These are phyloP conservation scores for Pichia manshurica DNA, from an alignment of 805 yeast species.

Conservation along the genomic window DNA sequence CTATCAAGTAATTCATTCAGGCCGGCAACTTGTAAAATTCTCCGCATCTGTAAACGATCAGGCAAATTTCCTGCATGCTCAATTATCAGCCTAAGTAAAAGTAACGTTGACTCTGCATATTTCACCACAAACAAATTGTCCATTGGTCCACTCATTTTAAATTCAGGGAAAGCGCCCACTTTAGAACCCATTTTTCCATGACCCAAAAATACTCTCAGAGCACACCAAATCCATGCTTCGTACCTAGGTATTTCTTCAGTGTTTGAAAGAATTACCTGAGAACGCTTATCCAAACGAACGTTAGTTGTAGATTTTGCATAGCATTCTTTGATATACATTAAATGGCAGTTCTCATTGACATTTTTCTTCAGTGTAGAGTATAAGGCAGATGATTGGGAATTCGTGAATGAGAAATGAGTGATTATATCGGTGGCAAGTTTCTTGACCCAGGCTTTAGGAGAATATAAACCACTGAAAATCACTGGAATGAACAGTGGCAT, in stretches of 20 bases:
- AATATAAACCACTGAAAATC: conserved; percentile 69
- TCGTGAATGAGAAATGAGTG: conserved; percentile 45
- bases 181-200: conserved; percentile 85
- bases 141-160: conserved; percentile 46
- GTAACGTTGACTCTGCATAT: conserved; percentile 45
- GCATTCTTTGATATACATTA: conserved; percentile 25
- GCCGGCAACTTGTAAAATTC: conserved; percentile 40
- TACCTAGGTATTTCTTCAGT: conserved; percentile 24
- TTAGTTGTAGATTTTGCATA: conserved; percentile 19
- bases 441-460: conserved; percentile 75
- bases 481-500: conserved; percentile 53
- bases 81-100: conserved; percentile 44
- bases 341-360: conserved; percentile 32
- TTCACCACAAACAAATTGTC: conserved; percentile 58
- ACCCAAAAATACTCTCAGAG: conserved; percentile 39
- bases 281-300: conserved; percentile 22
- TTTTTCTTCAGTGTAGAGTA: conserved; percentile 25
- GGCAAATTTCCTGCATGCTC: conserved; percentile 33
- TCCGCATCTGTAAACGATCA: conserved; percentile 43
- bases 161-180: conserved; percentile 89
- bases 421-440: conserved; percentile 74
- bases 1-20: conserved; percentile 32
- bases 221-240: conserved; percentile 33
- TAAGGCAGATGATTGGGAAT: conserved; percentile 18
- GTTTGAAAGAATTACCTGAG: conserved; percentile 23